Percentiles rank a stretch among this genome's conserved stretches.
Evolutionary conservation across 1,284 basidiomycete species (phyloP).

Genomic region (Phellopilus nigrolimitatus): DNA sequence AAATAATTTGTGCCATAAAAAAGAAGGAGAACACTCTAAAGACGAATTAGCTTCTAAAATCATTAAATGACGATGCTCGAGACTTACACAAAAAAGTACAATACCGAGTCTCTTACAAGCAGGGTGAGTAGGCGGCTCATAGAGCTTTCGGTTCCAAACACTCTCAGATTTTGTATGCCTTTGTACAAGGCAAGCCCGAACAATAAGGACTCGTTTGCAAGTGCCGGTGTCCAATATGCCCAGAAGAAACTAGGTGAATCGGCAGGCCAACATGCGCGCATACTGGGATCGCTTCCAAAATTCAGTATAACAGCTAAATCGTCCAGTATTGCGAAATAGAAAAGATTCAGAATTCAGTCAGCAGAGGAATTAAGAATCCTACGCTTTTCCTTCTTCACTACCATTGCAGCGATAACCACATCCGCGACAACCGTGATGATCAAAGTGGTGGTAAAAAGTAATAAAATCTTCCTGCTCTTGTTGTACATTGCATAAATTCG

Average conservation of each 20-base stretch:
- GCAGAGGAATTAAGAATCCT: too few relatives aligned
- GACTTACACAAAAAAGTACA: conserved; percentile 1
- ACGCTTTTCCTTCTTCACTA: background rate
- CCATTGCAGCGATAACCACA: background rate
- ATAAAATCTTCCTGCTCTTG: background rate
- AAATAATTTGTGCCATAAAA: background rate
- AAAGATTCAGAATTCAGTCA: too few relatives aligned
- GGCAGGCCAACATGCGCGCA: background rate
- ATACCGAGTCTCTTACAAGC: background rate
- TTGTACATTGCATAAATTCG: conserved; percentile 4
- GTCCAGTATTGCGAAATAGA: too few relatives aligned
- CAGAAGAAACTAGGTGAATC: background rate
- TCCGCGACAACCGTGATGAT: background rate
- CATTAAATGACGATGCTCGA: background rate
- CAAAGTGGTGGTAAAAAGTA: background rate
- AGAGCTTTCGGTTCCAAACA: background rate
- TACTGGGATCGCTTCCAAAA: background rate
- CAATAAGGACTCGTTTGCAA: background rate
- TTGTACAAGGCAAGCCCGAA: background rate
- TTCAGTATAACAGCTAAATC: background rate
- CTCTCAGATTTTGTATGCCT: background rate
- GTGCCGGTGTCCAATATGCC: background rate
- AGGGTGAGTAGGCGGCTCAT: background rate
- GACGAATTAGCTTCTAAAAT: background rate
- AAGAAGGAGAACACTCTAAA: background rate